Conservation (phyloP, 176 grass and related monocot species). For the Musa beccarii region DNA sequence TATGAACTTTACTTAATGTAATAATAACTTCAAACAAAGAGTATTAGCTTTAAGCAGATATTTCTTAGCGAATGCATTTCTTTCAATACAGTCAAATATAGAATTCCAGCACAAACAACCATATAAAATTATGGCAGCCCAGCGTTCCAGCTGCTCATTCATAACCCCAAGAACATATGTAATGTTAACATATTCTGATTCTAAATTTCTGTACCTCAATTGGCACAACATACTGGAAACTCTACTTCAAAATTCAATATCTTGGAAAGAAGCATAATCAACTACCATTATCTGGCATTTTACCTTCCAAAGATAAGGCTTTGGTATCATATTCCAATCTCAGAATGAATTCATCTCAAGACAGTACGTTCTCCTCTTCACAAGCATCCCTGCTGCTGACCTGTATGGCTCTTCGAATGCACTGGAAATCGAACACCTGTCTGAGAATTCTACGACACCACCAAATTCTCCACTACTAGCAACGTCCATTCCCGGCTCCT, state of each 20-base stretch:
- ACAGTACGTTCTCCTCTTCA: conserved; percentile 58
- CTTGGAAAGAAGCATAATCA: not conserved
- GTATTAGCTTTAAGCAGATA: too few species aligned
- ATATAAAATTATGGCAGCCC: not conserved
- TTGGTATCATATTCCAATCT: conserved; percentile 2
- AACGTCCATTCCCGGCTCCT: conserved; percentile 34
- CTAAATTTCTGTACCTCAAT: not conserved
- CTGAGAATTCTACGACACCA: conserved; percentile 5
- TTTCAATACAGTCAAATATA: not conserved
- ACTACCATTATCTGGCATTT: not conserved
- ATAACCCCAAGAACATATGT: not conserved
- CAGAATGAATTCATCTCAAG: conserved; percentile 99
- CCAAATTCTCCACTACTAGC: conserved; percentile 10
- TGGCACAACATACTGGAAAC: not conserved
- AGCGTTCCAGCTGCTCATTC: not conserved
- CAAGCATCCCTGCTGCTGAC: conserved; percentile 55
- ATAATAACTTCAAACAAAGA: too few species aligned
- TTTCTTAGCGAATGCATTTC: not conserved
- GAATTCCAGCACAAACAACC: not conserved
- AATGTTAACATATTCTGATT: not conserved
- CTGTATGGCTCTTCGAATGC: conserved; percentile 83
- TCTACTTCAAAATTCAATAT: not conserved
- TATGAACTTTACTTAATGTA: too few species aligned
- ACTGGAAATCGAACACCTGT: conserved; percentile 52
- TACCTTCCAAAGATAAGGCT: conserved; percentile 4